Evolutionary conservation across 345 rosid species (phyloP).

Genomic region (Nasturtium officinale): DNA sequence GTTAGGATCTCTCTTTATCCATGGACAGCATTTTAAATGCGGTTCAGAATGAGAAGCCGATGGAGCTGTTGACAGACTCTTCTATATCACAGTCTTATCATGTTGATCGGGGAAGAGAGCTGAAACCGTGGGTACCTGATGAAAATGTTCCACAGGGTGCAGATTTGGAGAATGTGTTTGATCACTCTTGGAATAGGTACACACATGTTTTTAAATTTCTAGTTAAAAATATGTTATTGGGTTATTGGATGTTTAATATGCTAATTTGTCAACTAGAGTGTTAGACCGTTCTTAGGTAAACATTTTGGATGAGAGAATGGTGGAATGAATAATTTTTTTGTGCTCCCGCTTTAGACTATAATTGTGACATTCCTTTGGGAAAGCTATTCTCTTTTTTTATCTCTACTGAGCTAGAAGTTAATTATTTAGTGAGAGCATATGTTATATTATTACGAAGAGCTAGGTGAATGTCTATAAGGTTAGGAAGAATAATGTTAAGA

Average conservation of each 20-base stretch:
- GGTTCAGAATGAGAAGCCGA: conserved; percentile 55
- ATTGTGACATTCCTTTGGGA: conserved; percentile 17
- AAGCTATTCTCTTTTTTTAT: conserved; percentile 27
- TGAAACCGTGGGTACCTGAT: conserved; percentile 86
- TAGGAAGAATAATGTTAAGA: conserved; percentile 1
- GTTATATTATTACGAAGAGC: conserved; percentile 22
- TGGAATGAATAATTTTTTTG: conserved; percentile 12
- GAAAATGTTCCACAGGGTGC: conserved; percentile 64
- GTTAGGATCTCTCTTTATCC: conserved; percentile 77
- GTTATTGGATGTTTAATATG: conserved; percentile 13
- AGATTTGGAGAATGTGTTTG: conserved; percentile 74
- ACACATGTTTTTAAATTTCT: conserved; percentile 21
- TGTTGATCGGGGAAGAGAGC: conserved; percentile 72
- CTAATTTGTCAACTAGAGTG: conserved; percentile 4
- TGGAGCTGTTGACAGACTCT: conserved; percentile 80
- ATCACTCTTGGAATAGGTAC: conserved; percentile 66
- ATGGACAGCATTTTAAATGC: conserved; percentile 59
- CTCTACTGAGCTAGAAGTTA: conserved; percentile 9
- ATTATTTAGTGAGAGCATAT: background rate
- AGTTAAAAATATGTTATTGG: conserved; percentile 9
- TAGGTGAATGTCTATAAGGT: conserved; percentile 2
- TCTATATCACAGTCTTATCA: conserved; percentile 65
- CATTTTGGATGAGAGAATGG: conserved; percentile 14
- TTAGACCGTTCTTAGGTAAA: conserved; percentile 13
- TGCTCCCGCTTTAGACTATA: conserved; percentile 13